A percentile compares a stretch with the other conserved stretches of the same genome.
Conservation (phyloP, 352 stramenopile genomes). For the Pythium aquatile region DNA sequence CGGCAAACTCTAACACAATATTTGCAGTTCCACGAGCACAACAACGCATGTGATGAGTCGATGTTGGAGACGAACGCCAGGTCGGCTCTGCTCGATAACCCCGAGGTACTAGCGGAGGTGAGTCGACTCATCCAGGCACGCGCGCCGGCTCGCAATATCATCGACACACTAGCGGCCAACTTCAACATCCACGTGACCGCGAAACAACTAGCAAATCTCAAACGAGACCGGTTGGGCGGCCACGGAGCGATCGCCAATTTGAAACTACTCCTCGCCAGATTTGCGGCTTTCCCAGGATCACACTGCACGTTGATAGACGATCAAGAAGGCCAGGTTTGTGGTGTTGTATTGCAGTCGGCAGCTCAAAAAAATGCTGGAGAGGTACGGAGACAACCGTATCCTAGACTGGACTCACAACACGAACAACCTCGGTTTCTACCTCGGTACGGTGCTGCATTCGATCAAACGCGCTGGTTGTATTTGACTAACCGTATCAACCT, state of each 20-base stretch:
- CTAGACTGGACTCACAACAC: conserved; percentile 29
- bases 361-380: not conserved
- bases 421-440: conserved; percentile 22
- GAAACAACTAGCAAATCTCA: not conserved
- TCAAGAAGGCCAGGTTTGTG: not conserved
- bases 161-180: not conserved
- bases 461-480: not conserved
- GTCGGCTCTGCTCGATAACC: too few relatives aligned
- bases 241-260: not conserved
- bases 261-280: not conserved
- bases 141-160: not conserved
- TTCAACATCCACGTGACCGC: not conserved
- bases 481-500: not conserved
- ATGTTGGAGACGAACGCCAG: too few relatives aligned
- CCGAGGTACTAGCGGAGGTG: too few relatives aligned
- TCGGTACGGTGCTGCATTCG: conserved; percentile 5
- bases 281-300: not conserved
- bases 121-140: not conserved
- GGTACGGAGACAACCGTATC: conserved; percentile 21
- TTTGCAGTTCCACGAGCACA: too few relatives aligned
- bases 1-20: too few relatives aligned
- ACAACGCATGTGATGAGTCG: too few relatives aligned
- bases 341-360: not conserved
- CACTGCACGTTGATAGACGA: not conserved
- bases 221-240: not conserved